Conservation (phyloP, 345 rosid species). For the Eutrema japonicum region DNA sequence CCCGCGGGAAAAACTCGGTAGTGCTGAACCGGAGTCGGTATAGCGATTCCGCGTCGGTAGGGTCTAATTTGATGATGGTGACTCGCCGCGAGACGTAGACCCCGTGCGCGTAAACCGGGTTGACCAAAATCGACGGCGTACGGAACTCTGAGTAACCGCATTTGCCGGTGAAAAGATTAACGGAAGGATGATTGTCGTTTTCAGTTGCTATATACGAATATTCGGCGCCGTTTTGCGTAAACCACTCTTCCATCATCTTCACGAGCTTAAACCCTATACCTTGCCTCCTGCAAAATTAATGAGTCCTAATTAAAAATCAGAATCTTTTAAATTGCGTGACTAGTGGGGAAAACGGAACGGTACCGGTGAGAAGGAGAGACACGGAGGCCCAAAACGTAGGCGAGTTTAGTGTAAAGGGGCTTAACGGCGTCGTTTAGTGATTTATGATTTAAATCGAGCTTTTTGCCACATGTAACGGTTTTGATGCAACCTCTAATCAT, state of each 20-base stretch:
- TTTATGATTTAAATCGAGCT: constrained; percentile 32
- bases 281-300: constrained; percentile 62
- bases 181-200: constrained; percentile 83
- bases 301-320: neutral
- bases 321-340: neutral
- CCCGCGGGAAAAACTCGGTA: constrained; percentile 96
- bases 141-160: constrained; percentile 92
- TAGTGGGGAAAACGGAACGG: neutral
- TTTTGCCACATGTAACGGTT: constrained; percentile 91
- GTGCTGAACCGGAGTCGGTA: constrained; percentile 81
- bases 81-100: constrained; percentile 49
- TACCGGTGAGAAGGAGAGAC: constrained; percentile 91
- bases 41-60: constrained; percentile 66
- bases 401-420: constrained; percentile 70
- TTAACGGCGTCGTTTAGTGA: constrained; percentile 37
- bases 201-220: constrained; percentile 94
- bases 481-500: constrained; percentile 94
- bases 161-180: constrained; percentile 78
- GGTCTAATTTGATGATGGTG: constrained; percentile 51
- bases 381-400: constrained; percentile 90
- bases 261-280: constrained; percentile 84
- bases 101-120: constrained; percentile 86
- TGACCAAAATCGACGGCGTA: constrained; percentile 80
- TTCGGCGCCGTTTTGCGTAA: constrained; percentile 78
- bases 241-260: constrained; percentile 73